These are phyloP conservation scores for Jackrogersella minutella DNA, from an alignment of 495 filamentous ascomycete genomes.

Conservation along the genomic window DNA sequence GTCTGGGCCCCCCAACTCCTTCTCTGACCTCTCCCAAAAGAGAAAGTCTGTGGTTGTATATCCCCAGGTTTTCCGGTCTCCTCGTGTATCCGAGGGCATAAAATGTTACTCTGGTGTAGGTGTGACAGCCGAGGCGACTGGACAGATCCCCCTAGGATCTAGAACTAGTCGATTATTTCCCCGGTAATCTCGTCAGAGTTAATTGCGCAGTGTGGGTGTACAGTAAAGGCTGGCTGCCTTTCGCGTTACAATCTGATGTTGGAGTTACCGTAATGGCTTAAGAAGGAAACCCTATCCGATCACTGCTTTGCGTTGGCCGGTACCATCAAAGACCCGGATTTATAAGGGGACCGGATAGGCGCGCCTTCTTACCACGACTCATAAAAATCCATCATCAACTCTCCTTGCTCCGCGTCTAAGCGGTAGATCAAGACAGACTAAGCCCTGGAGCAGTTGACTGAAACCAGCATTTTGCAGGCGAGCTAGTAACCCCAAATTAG, in stretches of 20 bases:
- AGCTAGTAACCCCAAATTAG: constrained; percentile 16
- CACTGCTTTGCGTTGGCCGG: constrained; percentile 19
- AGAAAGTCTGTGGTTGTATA: constrained; percentile 15
- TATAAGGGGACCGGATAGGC: constrained; percentile 22
- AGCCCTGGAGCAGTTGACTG: constrained; percentile 2
- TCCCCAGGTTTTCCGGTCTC: constrained; percentile 38
- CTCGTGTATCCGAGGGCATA: constrained; percentile 17
- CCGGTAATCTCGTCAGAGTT: constrained; percentile 39
- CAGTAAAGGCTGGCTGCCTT: constrained; percentile 21
- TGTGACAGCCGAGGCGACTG: constrained; percentile 35
- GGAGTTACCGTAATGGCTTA: constrained; percentile 28
- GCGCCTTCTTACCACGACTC: constrained; percentile 18
- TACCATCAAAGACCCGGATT: constrained; percentile 6
- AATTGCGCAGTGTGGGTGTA: constrained; percentile 37
- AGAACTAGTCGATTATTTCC: constrained; percentile 37
- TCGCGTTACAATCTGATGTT: constrained; percentile 31
- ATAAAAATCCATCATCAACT: constrained; percentile 9
- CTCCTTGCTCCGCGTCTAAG: constrained; percentile 20
- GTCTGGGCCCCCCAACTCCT: constrained; percentile 6
- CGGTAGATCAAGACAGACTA: constrained; percentile 9
- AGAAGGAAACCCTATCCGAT: constrained; percentile 38
- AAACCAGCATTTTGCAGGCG: constrained; percentile 20
- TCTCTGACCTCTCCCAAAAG: constrained; percentile 11
- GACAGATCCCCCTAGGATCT: constrained; percentile 32
- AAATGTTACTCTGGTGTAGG: constrained; percentile 26